These are phyloP conservation scores for Termitomyces sp. DNA, from an alignment of 768 basidiomycete species.

Conservation along the genomic window DNA sequence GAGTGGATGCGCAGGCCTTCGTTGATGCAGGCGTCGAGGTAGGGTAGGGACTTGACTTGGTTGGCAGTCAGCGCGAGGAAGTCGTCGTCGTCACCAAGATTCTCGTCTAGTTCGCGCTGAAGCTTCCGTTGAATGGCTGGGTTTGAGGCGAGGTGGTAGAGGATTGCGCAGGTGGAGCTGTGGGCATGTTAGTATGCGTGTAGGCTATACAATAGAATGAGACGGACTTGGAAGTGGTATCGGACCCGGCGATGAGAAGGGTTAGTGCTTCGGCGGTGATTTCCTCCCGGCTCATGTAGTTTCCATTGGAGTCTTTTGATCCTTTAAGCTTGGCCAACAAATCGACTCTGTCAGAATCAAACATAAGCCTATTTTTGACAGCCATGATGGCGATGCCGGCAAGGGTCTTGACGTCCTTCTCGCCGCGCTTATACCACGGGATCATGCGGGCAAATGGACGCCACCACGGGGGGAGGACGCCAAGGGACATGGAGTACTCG, in stretches of 20 bases:
- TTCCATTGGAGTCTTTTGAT: conserved; percentile 44
- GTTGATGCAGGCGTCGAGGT: conserved; percentile 83
- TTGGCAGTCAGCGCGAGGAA: conserved; percentile 49
- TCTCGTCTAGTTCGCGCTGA: conserved; percentile 68
- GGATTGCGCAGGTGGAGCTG: conserved; percentile 86
- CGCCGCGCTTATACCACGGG: conserved; percentile 75
- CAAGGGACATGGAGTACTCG: conserved; percentile 81
- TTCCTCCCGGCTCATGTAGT: conserved; percentile 75
- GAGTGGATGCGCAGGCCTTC: conserved; percentile 84
- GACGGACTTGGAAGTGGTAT: conserved; percentile 87
- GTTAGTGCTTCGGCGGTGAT: conserved; percentile 87
- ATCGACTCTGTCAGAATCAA: conserved; percentile 71
- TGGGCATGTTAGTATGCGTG: background rate
- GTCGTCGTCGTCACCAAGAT: conserved; percentile 48
- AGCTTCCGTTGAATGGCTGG: conserved; percentile 63
- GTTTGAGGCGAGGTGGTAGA: conserved; percentile 74
- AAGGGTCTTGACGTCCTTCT: conserved; percentile 60
- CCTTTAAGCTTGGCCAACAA: conserved; percentile 75
- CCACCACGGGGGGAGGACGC: conserved; percentile 67
- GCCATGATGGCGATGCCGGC: conserved; percentile 78
- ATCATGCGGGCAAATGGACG: conserved; percentile 57
- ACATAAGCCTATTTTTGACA: conserved; percentile 68
- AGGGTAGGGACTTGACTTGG: conserved; percentile 67
- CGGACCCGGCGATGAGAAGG: conserved; percentile 82
- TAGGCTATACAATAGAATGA: background rate